Evolutionary conservation across 225 moss, liverwort and hornwort species (phyloP), one percentile per base, ranked within the genome.

Genomic region (Pseudoscleropodium purum): DNA sequence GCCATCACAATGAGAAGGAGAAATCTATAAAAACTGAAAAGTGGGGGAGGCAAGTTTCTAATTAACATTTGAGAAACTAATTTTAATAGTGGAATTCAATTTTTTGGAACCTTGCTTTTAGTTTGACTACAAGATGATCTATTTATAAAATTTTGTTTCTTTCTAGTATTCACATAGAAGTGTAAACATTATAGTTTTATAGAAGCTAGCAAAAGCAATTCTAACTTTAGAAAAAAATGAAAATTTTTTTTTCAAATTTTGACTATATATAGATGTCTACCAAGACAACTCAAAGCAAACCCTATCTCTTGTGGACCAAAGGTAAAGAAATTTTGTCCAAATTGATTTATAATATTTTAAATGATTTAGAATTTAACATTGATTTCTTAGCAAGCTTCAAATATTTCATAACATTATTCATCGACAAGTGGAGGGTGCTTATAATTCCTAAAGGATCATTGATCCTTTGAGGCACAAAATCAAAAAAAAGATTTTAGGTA

Each of bases 41-140:
- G 12, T 7, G 0, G 29, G 4, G 10, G 18, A 30, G 11, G 19
- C 12, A 33, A 49, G 19, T 75, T 75, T 73, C 4, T 12, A 75
- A n/a, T n/a, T n/a, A n/a, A 31, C 31, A 1, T 18, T 0, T 0
- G 0, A 7, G 33, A 11, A 18, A 24, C 1, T 47, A 18, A 31
- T 47, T 31, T 75, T 11, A 11, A 47, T 5, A 11, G 19, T 30
- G 6, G 15, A 30, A 4, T 75, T 75, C 11, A 75, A 49, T 33
- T 12, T 19, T 49, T 31, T 18, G 31, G 2, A 47, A 9, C 47
- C 45, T 47, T 12, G 2, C 2, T 47, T 47, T 31, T 30, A 47
- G 19, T 49, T 75, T 75, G 33, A 75, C 75, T 18, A 47, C 1
- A 75, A 33, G 11, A 18, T 18, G 47, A 49, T 19, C 20, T 75